Percentiles rank a stretch among this genome's conserved stretches.
These are phyloP conservation scores for Neolentinus lepideus DNA, from an alignment of 1,284 basidiomycete species.

Conservation along the genomic window DNA sequence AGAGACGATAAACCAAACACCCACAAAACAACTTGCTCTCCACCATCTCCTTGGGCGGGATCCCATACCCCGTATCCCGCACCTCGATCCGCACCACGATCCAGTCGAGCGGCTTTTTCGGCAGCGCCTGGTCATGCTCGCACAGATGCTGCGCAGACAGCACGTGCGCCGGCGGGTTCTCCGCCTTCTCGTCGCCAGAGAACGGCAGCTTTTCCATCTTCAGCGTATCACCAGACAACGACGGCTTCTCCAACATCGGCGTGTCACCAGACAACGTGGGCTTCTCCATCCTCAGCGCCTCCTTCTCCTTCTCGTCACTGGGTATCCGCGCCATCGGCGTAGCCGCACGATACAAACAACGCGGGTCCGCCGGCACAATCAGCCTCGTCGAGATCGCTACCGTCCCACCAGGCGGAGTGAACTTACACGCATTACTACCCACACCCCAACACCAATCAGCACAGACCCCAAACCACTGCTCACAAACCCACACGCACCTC, in stretches of 20 bases:
- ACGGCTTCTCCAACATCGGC: no score
- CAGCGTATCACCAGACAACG: no score
- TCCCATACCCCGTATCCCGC: conserved; percentile 75
- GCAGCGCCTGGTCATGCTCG: conserved; percentile 39
- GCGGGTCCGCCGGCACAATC: conserved; percentile 35
- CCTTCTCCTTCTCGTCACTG: neutral
- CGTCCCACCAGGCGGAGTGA: conserved; percentile 69
- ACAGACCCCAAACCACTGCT: neutral
- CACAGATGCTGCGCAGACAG: conserved; percentile 41
- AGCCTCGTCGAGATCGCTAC: conserved; percentile 56
- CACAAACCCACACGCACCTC: neutral
- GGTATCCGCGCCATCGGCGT: neutral
- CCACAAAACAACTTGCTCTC: conserved; percentile 70
- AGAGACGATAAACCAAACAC: conserved; percentile 17
- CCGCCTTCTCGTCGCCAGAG: no score
- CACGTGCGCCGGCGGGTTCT: conserved; percentile 10
- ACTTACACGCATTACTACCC: conserved; percentile 68
- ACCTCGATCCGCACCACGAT: conserved; percentile 80
- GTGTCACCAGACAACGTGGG: no score
- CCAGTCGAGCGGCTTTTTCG: conserved; percentile 35
- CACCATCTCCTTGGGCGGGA: conserved; percentile 64
- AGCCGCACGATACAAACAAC: conserved; percentile 1
- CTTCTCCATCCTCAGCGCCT: conserved; percentile 8
- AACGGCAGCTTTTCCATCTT: no score
- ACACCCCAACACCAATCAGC: neutral